phyloP scores from a whole-genome alignment of 306 rosid genomes.

The Rosa chinensis region DNA sequence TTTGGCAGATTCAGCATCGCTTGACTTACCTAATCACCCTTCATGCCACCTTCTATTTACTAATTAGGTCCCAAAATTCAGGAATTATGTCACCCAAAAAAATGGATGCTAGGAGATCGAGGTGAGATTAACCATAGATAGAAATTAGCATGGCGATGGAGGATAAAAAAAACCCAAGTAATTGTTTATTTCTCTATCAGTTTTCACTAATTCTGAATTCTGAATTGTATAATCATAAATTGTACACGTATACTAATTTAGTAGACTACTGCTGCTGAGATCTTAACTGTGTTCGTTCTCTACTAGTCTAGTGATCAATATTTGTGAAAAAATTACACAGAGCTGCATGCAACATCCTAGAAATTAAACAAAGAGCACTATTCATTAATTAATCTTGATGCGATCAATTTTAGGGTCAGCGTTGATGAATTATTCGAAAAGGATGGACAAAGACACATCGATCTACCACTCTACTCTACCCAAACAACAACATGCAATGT shows the following conservation, averaged over 20 bases:
- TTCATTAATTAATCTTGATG: neutral
- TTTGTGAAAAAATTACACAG: neutral
- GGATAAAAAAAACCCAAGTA: too few relatives aligned
- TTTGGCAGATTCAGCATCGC: conserved; percentile 29
- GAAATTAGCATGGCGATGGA: too few relatives aligned
- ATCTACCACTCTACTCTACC: neutral
- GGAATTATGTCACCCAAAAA: neutral
- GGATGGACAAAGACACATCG: neutral
- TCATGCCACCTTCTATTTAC: neutral
- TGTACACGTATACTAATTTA: too few relatives aligned
- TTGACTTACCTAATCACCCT: conserved; percentile 39
- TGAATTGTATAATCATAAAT: too few relatives aligned
- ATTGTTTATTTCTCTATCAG: too few relatives aligned
- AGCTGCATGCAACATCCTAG: neutral
- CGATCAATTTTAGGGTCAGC: neutral
- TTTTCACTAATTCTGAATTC: too few relatives aligned
- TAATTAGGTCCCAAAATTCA: neutral
- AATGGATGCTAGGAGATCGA: neutral
- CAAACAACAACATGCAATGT: neutral
- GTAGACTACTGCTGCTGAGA: too few relatives aligned
- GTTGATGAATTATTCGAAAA: neutral
- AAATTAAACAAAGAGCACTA: neutral
- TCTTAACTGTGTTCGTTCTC: too few relatives aligned
- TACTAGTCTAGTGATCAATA: neutral
- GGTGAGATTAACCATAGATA: neutral